Conservation (phyloP, 2,329 filamentous ascomycete species). For the Cladosporium austrohemisphaericum region DNA sequence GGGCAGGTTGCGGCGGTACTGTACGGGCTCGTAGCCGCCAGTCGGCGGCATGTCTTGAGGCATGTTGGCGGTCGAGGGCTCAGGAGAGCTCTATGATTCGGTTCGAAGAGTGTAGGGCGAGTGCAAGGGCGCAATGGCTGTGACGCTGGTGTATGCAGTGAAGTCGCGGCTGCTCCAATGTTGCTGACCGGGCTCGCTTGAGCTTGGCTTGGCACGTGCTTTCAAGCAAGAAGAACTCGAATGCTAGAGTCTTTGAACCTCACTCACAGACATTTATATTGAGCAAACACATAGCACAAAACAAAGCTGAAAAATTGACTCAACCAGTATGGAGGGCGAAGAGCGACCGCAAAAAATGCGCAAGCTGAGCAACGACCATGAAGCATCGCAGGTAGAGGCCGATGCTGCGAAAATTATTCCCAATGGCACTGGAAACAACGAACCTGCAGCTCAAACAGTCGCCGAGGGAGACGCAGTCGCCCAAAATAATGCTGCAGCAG, state of each 20-base stretch:
- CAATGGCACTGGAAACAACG: not conserved
- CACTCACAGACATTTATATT: not conserved
- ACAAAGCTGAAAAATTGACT: not conserved
- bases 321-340: constrained; percentile 53
- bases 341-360: constrained; percentile 54
- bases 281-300: not conserved
- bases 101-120: not conserved
- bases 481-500: not conserved
- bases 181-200: constrained; percentile 5
- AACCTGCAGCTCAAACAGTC: not conserved
- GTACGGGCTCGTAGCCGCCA: constrained; percentile 92
- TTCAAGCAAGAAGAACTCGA: not conserved
- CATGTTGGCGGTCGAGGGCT: constrained; percentile 54
- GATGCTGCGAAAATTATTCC: not conserved
- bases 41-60: constrained; percentile 94
- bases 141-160: constrained; percentile 10
- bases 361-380: constrained; percentile 44
- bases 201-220: not conserved
- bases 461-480: not conserved
- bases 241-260: not conserved
- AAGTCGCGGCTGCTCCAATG: constrained; percentile 11
- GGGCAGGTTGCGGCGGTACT: constrained; percentile 97
- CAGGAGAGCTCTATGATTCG: constrained; percentile 13
- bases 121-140: constrained; percentile 8
- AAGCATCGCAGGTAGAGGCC: not conserved